Evolutionary conservation across 768 basidiomycete species (phyloP), one percentile per base, ranked within the genome.

Genomic region (Lepiota venenata): DNA sequence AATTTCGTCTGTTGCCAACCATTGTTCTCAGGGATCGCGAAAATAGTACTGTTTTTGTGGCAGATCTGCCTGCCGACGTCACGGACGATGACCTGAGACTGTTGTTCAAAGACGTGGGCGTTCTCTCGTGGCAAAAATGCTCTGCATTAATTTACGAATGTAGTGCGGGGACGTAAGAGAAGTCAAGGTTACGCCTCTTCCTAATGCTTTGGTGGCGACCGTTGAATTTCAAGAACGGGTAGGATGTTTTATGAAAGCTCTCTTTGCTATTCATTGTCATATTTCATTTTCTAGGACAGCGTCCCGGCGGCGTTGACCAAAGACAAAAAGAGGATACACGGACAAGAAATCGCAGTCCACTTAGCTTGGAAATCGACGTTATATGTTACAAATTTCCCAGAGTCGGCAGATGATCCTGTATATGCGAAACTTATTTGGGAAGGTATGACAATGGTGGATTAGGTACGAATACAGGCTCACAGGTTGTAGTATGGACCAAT

Each of bases 371-470:
- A 88, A 60, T 93, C 93, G 2, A 98, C 95, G 4, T 69, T 99
- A 2, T 99, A 95, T 69, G 85, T 97, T 48, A 95, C 97, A 15
- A 99, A 98, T 71, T 98, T 98, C 71, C 88, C 95, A 0, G 90
- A 92, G 65, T 76, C 80, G 15, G 77, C 80, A 12, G 93, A 97
- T 63, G 95, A 98, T 66, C 72, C 73, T n/a, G 1, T 79, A 72
- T 27, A 80, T 98, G 51, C 76, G 93, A 21, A 72, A 83, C 41
- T 66, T 97, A 11, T 97, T 99, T 65, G 80, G 78, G 49, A 78
- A 85, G 74, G 95, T 95, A 56, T 44, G 78, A 61, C 35, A 25
- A n/a, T 39, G 40, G 25, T 25, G 48, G 0, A 4, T 39, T 22
- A 7, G 42, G 18, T 27, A 1, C 18, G 9, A n/a, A 15, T 27